Base-by-base conservation (phyloP, 2,329 filamentous ascomycete genomes). In the Fusarium avenaceum region DNA sequence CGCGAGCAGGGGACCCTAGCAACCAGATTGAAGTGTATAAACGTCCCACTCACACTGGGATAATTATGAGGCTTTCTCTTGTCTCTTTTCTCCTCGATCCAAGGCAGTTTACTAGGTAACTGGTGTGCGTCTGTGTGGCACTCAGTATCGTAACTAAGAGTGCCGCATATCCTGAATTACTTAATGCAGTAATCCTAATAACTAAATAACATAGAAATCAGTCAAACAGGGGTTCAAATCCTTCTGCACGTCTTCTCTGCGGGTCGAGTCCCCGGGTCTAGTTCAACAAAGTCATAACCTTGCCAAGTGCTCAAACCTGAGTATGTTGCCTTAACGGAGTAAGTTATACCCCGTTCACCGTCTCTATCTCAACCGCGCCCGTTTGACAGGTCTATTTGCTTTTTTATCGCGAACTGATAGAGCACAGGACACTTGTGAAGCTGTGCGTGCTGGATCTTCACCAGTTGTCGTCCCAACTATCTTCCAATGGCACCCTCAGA, bases 1-100 rank as follows among this genome's bases (percentile, higher is more conserved):
- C 11, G 17, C 2, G 3, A 20, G 49, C 51, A 51, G 35, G 60
- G 60, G 11, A 13, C 4, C 24, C 20, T 4, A 4, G 14, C 3
- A n/a, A 15, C 3, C 3, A 17, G 6, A 19, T 9, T 10, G 7
- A 63, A 54, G 4, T 60, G 56, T 9, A 61, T 42, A 63, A 63
- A 55, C 17, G 17, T 9, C 22, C 45, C 53, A 38, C 30, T 30
- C 24, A 38, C 17, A 17, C 40, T 6, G 19, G 9, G 9, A n/a
- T 10, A n/a, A 10, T 38, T 38, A n/a, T 38, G 9, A 10, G 35
- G 17, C 35, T 10, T 19, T 17, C 35, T 19, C 24, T 30, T 13
- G 4, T 30, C 43, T 30, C 17, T 38, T 38, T 38, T 10, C 24
- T 26, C 35, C 14, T 13, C 14, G 6, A 32, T 7, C 7, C 33